Conservation (phyloP, 495 filamentous ascomycete species). For the Penicillium desertorum region DNA sequence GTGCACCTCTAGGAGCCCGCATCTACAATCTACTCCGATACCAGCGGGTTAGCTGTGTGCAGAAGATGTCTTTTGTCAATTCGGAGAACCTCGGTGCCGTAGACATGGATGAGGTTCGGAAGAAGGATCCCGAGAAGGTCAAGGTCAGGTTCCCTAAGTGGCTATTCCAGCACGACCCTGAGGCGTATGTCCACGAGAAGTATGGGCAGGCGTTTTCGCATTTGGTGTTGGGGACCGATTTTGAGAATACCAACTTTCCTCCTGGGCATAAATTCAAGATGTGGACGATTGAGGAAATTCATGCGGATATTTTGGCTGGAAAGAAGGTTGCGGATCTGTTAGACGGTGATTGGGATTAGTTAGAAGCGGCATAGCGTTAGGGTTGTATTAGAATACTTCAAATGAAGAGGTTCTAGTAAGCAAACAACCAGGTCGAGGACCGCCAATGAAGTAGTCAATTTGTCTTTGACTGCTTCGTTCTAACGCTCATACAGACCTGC, state of each 20-base stretch:
- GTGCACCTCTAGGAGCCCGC: constrained; percentile 1
- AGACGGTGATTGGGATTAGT: constrained; percentile 16
- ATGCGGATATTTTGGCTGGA: constrained; percentile 35
- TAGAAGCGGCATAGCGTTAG: too few species aligned
- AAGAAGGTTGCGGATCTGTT: constrained; percentile 29
- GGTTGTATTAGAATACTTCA: too few species aligned
- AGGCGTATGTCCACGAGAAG: constrained; percentile 58
- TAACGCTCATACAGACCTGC: too few species aligned
- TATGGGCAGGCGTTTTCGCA: constrained; percentile 45
- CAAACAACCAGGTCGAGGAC: too few species aligned
- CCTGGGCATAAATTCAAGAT: constrained; percentile 27
- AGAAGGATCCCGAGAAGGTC: constrained; percentile 1
- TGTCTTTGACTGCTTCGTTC: too few species aligned
- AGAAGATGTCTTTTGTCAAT: constrained; percentile 1
- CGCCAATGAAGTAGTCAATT: too few species aligned
- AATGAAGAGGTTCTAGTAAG: too few species aligned
- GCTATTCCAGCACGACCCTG: constrained; percentile 62
- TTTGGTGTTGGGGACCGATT: constrained; percentile 24
- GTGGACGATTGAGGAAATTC: constrained; percentile 39
- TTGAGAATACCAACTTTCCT: constrained; percentile 35
- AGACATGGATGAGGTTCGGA: background rate
- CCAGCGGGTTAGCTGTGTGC: background rate
- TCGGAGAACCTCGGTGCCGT: background rate
- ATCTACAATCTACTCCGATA: constrained; percentile 1
- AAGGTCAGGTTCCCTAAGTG: constrained; percentile 38